Evolutionary conservation across 768 basidiomycete genomes (phyloP).

Genomic region (Leccinellum albellum): DNA sequence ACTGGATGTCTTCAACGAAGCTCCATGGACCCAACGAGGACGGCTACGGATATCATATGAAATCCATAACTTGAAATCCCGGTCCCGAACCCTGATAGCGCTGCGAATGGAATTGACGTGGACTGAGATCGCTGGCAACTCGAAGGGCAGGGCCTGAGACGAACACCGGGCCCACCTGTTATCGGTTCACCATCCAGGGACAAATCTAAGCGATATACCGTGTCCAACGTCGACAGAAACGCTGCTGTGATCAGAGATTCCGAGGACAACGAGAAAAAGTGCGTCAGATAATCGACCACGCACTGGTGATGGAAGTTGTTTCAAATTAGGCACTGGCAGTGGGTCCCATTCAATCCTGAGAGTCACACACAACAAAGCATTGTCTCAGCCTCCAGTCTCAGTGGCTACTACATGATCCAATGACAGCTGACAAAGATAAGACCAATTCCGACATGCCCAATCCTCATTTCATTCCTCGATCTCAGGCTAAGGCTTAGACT

Average conservation of each 20-base stretch:
- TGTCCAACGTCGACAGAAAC: neutral
- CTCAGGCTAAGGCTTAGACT: neutral
- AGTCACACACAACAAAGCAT: neutral
- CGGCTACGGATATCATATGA: slow-evolving; percentile 1
- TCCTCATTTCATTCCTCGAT: neutral
- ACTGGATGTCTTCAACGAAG: neutral
- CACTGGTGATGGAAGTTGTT: neutral
- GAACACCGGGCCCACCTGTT: neutral
- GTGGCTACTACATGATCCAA: no score
- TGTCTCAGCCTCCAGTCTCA: neutral
- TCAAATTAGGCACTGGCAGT: slow-evolving; percentile 1
- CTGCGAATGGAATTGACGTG: slow-evolving; percentile 6
- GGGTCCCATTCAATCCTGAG: neutral
- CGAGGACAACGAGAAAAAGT: slow-evolving; percentile 2
- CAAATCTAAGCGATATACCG: neutral
- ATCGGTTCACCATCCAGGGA: slow-evolving; percentile 2
- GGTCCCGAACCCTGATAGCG: neutral
- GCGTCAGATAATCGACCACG: neutral
- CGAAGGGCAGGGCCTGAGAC: neutral
- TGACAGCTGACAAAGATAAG: neutral
- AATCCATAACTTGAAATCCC: slow-evolving; percentile 9
- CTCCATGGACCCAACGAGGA: slow-evolving; percentile 6
- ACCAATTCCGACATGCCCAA: neutral
- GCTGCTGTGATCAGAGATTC: slow-evolving; percentile 10
- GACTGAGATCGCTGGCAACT: neutral